phyloP scores from a whole-genome alignment of 2,329 filamentous ascomycete genomes.

The Penicillium sp. region DNA sequence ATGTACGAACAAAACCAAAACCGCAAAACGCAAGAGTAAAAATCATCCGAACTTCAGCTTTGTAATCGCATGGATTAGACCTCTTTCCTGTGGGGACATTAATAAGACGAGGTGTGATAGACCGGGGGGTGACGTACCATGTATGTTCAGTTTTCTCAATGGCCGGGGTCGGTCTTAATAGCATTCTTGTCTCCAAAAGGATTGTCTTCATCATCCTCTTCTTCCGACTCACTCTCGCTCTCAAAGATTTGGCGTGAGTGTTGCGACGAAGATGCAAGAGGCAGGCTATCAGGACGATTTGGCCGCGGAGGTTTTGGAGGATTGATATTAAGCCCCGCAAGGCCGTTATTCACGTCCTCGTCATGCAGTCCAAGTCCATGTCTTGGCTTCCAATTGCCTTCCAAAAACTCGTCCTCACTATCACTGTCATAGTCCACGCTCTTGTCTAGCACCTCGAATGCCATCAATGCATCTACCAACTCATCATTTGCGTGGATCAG shows the following conservation, averaged over 20 bases:
- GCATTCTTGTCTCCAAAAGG: constrained; percentile 84
- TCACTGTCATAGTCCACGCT: constrained; percentile 61
- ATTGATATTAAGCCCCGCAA: constrained; percentile 37
- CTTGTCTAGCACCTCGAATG: constrained; percentile 85
- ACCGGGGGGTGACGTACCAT: constrained; percentile 29
- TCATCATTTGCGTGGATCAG: constrained; percentile 93
- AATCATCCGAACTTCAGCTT: not conserved
- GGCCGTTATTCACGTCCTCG: constrained; percentile 30
- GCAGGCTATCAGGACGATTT: constrained; percentile 61
- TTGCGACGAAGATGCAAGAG: constrained; percentile 19
- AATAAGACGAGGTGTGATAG: constrained; percentile 3
- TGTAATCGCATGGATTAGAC: constrained; percentile 16
- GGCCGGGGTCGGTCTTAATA: constrained; percentile 34
- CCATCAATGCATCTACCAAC: constrained; percentile 88
- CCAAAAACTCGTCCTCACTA: constrained; percentile 56
- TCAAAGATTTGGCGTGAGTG: constrained; percentile 40
- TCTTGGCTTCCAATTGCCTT: constrained; percentile 29
- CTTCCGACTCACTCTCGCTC: constrained; percentile 56
- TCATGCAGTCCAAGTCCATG: constrained; percentile 15
- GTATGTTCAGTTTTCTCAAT: constrained; percentile 33
- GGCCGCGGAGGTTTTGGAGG: constrained; percentile 46
- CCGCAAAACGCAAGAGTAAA: not conserved
- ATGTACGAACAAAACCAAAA: not conserved
- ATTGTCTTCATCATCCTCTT: constrained; percentile 76
- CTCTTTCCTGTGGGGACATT: constrained; percentile 27